These are phyloP conservation scores for Groenewaldozyma tartarivorans DNA, from an alignment of 805 yeast genomes.

Conservation along the genomic window DNA sequence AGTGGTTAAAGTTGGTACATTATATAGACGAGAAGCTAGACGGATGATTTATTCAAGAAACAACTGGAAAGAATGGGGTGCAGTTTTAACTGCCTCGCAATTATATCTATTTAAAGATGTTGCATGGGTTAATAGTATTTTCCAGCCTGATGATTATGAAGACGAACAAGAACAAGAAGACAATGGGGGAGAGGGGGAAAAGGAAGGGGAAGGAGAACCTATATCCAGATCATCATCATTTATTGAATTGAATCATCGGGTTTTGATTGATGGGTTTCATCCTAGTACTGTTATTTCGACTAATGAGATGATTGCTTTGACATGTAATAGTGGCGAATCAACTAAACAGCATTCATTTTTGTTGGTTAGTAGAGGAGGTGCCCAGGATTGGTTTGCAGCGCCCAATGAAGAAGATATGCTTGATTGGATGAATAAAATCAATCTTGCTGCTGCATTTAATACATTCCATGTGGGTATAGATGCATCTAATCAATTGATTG, in stretches of 20 bases:
- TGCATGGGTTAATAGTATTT: conserved; percentile 24
- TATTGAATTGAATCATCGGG: conserved; percentile 17
- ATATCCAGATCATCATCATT: neutral
- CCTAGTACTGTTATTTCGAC: conserved; percentile 29
- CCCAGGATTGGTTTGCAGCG: conserved; percentile 34
- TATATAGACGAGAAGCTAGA: conserved; percentile 28
- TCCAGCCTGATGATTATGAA: conserved; percentile 4
- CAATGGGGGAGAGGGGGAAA: neutral
- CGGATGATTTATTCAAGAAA: conserved; percentile 23
- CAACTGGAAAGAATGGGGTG: conserved; percentile 34
- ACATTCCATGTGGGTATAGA: conserved; percentile 28
- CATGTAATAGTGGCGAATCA: conserved; percentile 10
- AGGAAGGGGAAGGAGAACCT: conserved; percentile 6
- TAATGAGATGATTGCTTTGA: conserved; percentile 34
- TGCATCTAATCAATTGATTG: conserved; percentile 2
- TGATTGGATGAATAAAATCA: conserved; percentile 54
- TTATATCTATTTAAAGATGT: conserved; percentile 33
- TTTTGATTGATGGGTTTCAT: conserved; percentile 30
- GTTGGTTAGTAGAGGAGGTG: conserved; percentile 23
- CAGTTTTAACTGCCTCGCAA: conserved; percentile 31
- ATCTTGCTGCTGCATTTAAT: conserved; percentile 41
- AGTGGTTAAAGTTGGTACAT: conserved; percentile 31
- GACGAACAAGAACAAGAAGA: neutral
- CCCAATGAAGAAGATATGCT: conserved; percentile 35
- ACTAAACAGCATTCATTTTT: conserved; percentile 20